Evolutionary conservation across 495 filamentous ascomycete species (phyloP).

Genomic region (Aspergillus bridgeri): DNA sequence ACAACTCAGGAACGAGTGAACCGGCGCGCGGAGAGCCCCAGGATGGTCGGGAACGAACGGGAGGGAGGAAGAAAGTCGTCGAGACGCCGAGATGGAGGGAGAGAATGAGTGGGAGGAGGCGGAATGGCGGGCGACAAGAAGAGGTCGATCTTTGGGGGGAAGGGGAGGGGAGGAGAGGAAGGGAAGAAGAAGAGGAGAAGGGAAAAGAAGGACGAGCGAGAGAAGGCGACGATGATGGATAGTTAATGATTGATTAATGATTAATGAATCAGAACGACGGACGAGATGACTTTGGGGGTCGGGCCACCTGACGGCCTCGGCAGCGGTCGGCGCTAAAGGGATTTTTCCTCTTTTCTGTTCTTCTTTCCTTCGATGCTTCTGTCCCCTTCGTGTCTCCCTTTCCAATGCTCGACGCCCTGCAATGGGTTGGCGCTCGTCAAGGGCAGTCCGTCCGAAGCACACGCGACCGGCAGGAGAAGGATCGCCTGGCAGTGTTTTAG

Average conservation of each 20-base stretch:
- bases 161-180: background rate
- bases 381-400: background rate
- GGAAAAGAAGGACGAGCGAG: background rate
- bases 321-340: conserved; percentile 22
- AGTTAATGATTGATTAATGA: no score
- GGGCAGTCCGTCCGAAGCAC: no score
- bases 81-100: conserved; percentile 11
- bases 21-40: conserved; percentile 36
- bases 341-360: conserved; percentile 6
- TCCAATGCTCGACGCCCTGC: background rate
- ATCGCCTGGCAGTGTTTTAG: no score
- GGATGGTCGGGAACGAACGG: conserved; percentile 19
- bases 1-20: conserved; percentile 38
- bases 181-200: background rate
- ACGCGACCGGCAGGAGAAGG: no score
- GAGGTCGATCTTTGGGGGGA: background rate
- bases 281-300: conserved; percentile 19
- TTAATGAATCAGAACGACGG: no score
- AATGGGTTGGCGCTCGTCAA: no score
- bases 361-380: background rate
- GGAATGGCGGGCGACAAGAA: background rate
- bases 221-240: conserved; percentile 1
- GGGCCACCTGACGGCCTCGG: conserved; percentile 32
- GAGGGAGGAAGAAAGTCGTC: no score
- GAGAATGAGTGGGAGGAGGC: conserved; percentile 1